Evolutionary conservation across 352 stramenopile species (phyloP), one percentile per base, ranked within the genome.

Genomic region (Phytophthora ohioensis): DNA sequence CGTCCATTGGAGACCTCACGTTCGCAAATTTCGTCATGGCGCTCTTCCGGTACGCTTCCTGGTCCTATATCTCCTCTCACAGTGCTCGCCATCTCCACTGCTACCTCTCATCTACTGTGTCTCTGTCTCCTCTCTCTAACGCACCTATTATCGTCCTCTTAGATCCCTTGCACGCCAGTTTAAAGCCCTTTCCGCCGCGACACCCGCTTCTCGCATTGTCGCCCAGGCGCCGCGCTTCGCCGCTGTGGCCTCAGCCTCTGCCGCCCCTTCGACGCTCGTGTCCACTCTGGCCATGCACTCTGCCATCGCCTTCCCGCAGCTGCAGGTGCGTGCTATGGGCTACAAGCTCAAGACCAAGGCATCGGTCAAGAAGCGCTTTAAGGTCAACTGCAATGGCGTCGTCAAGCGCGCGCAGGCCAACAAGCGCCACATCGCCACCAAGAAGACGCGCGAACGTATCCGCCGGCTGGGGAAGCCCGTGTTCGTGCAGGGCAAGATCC

Each of bases 291-390:
- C 69, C 32, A 57, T 82, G 35, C 74, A 69, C 48, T 51, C 64
- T 21, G 56, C 59, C 13, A 41, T 80, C 21, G 61, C 48, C 10
- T 82, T 87, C 60, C 76, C 71, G 64, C 73, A 83, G 64, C 56
- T 85, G 56, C 82, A 90, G 64, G 67, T 89, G 51, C 87, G 85
- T 48, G 67, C 73, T 46, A 94, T 88, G 82, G 81, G 81, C 53
- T 93, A 92, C 78, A 94, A 94, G 70, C 83, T 93, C 73, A 93
- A 92, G 81, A 87, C 79, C 39, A 94, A 93, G 76, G 83, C 87
- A 55, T 65, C 84, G 10, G 87, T 94, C 27, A 94, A 94, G 76
- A 94, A 94, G 73, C 87, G 87, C 72, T 94, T 94, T 76, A 85
- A 83, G 53, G 85, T 94, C 42, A 94, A 94, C 74, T 70, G 60